phyloP scores from a whole-genome alignment of 2,329 filamentous ascomycete genomes.

The Thielaviopsis populi region DNA sequence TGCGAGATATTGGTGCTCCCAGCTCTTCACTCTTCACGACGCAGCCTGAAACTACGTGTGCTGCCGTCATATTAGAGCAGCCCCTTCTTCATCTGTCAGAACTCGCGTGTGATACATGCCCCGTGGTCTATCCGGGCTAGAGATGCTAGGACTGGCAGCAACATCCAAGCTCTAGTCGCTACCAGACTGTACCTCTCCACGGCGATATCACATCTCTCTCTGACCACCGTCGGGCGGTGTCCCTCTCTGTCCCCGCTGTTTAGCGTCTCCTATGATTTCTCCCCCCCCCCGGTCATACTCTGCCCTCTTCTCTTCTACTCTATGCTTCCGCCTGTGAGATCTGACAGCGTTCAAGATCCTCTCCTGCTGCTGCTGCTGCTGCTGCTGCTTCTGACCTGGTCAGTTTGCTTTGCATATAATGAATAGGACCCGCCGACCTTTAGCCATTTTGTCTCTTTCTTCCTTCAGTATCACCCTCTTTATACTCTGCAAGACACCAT shows the following conservation, averaged over 20 bases:
- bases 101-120: neutral
- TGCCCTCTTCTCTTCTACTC: neutral
- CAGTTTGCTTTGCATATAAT: neutral
- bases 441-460: neutral
- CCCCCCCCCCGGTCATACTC: neutral
- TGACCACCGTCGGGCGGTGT: neutral
- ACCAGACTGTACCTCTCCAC: neutral
- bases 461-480: neutral
- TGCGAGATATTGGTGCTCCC: neutral
- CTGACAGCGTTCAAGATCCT: neutral
- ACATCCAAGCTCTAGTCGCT: neutral
- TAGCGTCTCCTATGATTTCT: neutral
- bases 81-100: neutral
- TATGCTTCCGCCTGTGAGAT: neutral
- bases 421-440: neutral
- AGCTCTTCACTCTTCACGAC: neutral
- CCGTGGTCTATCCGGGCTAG: neutral
- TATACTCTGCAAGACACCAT: neutral
- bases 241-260: neutral
- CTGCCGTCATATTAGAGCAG: neutral
- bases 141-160: neutral
- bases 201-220: neutral
- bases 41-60: neutral
- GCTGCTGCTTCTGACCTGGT: neutral
- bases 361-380: neutral